These are phyloP conservation scores for Pterulicium gracile DNA, from an alignment of 1,284 basidiomycete species.

Conservation along the genomic window DNA sequence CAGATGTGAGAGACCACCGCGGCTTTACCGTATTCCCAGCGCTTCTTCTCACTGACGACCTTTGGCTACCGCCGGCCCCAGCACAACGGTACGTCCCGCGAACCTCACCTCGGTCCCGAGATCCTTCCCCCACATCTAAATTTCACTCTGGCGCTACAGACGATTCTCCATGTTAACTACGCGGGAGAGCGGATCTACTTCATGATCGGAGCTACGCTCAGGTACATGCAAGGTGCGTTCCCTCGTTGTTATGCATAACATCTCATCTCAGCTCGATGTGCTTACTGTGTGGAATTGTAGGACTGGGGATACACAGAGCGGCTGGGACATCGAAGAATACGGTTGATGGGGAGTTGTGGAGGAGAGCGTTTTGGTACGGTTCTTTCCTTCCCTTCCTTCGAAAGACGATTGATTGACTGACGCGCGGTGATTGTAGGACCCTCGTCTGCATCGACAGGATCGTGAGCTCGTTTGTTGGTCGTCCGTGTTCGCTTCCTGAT, in stretches of 20 bases:
- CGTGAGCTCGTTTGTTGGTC: constrained; percentile 40
- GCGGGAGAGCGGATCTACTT: background rate
- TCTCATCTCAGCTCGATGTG: background rate
- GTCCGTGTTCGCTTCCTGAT: constrained; percentile 48
- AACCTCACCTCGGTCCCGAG: background rate
- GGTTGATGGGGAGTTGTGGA: constrained; percentile 35
- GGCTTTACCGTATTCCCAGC: too few relatives aligned
- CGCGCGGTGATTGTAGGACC: too few relatives aligned
- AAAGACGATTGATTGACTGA: too few relatives aligned
- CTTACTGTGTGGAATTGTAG: constrained; percentile 13
- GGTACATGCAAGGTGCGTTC: background rate
- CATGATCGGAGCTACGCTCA: background rate
- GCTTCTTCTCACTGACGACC: too few relatives aligned
- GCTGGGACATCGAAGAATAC: constrained; percentile 11
- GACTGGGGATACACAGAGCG: constrained; percentile 24
- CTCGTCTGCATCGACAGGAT: constrained; percentile 32
- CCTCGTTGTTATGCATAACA: background rate
- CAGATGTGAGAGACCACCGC: too few relatives aligned
- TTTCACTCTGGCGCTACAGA: background rate
- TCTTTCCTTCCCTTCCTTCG: background rate
- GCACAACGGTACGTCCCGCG: too few relatives aligned
- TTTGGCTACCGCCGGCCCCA: too few relatives aligned
- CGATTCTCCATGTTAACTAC: background rate
- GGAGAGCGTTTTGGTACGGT: constrained; percentile 44
- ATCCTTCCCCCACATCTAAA: background rate